phyloP scores from a whole-genome alignment of 352 stramenopile species.

The Phytophthora capsici region DNA sequence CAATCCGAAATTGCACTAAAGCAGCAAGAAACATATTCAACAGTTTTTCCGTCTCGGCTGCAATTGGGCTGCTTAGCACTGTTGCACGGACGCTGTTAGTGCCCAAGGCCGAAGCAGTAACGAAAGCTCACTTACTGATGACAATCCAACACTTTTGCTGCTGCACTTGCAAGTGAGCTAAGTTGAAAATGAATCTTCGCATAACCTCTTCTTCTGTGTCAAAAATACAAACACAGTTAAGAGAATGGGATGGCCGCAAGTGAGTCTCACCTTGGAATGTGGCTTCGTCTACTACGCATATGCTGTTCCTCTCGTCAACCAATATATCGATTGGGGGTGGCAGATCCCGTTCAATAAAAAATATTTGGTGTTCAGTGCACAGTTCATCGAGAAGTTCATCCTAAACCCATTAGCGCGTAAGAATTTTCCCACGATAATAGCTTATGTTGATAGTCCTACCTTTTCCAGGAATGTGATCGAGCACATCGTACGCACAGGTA shows the following conservation, averaged over 20 bases:
- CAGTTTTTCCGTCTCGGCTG: conserved; percentile 14
- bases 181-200: conserved; percentile 61
- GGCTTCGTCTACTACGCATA: conserved; percentile 45
- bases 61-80: conserved; percentile 1
- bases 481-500: conserved; percentile 50
- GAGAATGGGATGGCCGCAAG: neutral
- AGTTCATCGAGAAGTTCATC: conserved; percentile 72
- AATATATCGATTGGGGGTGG: conserved; percentile 58
- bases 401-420: conserved; percentile 29
- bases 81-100: neutral
- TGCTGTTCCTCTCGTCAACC: conserved; percentile 71
- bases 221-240: neutral
- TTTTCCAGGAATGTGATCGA: conserved; percentile 48
- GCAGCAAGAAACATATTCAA: conserved; percentile 58
- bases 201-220: conserved; percentile 47
- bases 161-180: conserved; percentile 65
- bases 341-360: conserved; percentile 69
- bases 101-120: too few relatives aligned
- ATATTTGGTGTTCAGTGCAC: conserved; percentile 57
- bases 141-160: conserved; percentile 69
- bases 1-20: conserved; percentile 62
- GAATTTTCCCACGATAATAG: neutral
- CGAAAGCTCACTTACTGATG: conserved; percentile 42
- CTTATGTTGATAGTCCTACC: conserved; percentile 20
- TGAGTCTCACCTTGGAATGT: conserved; percentile 51